Conservation (phyloP, 345 rosid genomes). For the Corchorus capsularis region DNA sequence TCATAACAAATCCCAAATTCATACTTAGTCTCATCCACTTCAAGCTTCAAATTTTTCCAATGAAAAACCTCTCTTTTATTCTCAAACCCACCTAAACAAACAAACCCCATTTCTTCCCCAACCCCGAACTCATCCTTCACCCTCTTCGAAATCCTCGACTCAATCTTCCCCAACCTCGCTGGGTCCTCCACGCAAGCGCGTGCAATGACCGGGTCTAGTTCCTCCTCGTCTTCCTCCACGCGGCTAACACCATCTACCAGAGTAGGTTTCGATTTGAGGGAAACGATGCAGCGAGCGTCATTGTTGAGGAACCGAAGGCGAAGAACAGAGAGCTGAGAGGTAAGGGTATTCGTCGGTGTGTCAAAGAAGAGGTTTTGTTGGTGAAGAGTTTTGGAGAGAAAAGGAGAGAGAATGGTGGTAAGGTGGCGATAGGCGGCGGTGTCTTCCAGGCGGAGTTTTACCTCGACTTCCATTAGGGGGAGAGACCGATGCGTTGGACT, state of each 20-base stretch:
- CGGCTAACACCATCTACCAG: constrained; percentile 74
- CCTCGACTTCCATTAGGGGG: constrained; percentile 80
- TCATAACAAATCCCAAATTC: constrained; percentile 73
- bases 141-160: constrained; percentile 65
- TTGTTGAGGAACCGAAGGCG: constrained; percentile 64
- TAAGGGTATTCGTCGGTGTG: constrained; percentile 51
- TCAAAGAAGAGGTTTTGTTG: constrained; percentile 81
- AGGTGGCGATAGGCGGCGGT: constrained; percentile 48
- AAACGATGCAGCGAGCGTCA: constrained; percentile 50
- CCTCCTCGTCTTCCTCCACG: constrained; percentile 90
- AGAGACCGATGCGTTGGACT: constrained; percentile 70
- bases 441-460: constrained; percentile 65
- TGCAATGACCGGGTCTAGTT: constrained; percentile 44
- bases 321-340: constrained; percentile 55
- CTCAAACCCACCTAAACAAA: constrained; percentile 85
- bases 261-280: constrained; percentile 69
- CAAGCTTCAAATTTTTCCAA: constrained; percentile 72
- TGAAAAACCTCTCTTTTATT: constrained; percentile 66
- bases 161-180: constrained; percentile 36
- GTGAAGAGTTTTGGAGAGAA: constrained; percentile 55
- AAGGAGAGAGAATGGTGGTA: constrained; percentile 52
- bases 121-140: constrained; percentile 71
- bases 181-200: constrained; percentile 55
- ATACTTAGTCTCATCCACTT: constrained; percentile 83
- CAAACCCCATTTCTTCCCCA: constrained; percentile 43